Conservation (phyloP, 495 filamentous ascomycete species). For the Annulohypoxylon bovei region DNA sequence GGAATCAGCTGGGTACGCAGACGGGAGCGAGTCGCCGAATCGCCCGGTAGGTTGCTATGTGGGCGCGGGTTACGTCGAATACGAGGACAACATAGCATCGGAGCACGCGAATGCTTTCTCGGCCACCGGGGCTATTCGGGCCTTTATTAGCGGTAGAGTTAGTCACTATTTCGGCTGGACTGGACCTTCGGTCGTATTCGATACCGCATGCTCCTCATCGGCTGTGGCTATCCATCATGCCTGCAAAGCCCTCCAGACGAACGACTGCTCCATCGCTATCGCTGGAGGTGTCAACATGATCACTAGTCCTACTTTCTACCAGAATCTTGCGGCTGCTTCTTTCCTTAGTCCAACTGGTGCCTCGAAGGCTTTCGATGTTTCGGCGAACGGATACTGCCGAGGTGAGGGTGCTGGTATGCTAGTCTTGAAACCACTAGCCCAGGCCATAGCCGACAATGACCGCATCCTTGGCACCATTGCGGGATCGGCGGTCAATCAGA, state of each 20-base stretch:
- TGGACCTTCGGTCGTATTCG: conserved; percentile 60
- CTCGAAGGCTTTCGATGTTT: conserved; percentile 50
- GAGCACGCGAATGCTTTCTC: conserved; percentile 44
- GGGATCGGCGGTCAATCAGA: conserved; percentile 60
- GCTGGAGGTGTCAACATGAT: conserved; percentile 50
- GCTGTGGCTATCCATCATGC: conserved; percentile 58
- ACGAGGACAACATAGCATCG: conserved; percentile 44
- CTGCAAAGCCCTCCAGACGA: conserved; percentile 50
- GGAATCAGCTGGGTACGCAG: conserved; percentile 39
- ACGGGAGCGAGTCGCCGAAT: conserved; percentile 14
- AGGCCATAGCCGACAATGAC: conserved; percentile 55
- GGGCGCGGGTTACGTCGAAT: conserved; percentile 43
- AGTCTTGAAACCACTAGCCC: conserved; percentile 60
- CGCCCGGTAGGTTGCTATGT: conserved; percentile 48
- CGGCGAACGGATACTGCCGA: conserved; percentile 67
- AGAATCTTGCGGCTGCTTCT: conserved; percentile 51
- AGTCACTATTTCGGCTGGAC: conserved; percentile 62
- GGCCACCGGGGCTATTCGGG: conserved; percentile 36
- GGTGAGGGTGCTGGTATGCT: conserved; percentile 66
- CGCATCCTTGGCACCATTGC: conserved; percentile 65
- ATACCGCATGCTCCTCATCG: conserved; percentile 63
- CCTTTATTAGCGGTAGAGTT: conserved; percentile 35
- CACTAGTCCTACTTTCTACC: conserved; percentile 39
- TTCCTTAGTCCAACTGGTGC: conserved; percentile 54
- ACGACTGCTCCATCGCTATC: conserved; percentile 53